Evolutionary conservation across 371 early-diverging fungal species (phyloP), one percentile per base, ranked within the genome.

Genomic region (Actinomucor elegans): DNA sequence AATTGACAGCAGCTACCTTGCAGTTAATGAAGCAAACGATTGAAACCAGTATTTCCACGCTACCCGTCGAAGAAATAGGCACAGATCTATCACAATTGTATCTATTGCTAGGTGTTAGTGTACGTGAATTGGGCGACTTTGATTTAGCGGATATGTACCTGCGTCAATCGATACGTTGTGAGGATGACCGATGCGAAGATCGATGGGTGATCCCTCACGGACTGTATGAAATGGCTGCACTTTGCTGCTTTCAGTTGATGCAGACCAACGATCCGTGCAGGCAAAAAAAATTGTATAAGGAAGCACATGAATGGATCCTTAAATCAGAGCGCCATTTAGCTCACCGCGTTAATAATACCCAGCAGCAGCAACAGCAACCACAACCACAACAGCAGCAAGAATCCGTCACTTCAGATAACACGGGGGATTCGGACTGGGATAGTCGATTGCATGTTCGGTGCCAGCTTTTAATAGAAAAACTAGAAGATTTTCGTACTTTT

Each of bases 351-450:
- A 45, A 18, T 20, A 17, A 41, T 21, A 9, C 23, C 12, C 49
- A 48, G 20, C 44, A 43, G 14, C 44, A 43, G 6, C 44, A 43
- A 9, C 50, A 38, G 3, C 26, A 29, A 15, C 8, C 12, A 15
- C 45, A n/a, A 32, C 38, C 10, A 17, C 29, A 32, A 21, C 52
- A 28, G 17, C 43, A 54, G 5, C 55, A 34, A 7, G 62, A 64
- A 43, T 48, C 57, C 10, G 26, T 45, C 8, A 48, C 50, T 21
- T 46, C 57, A 2, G 61, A 61, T 21, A 52, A 59, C 11, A 64
- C 54, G n/a, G 67, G 64, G 18, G 71, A 63, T 52, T 59, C 65
- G 10, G 72, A 69, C 18, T 66, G 69, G 65, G 75, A 75, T 23
- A 67, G 68, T 45, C 38, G 76, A 56, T 15, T 58, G 24, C 57